Conservation (phyloP, 2,329 filamentous ascomycete species). For the Penicillium hordei region DNA sequence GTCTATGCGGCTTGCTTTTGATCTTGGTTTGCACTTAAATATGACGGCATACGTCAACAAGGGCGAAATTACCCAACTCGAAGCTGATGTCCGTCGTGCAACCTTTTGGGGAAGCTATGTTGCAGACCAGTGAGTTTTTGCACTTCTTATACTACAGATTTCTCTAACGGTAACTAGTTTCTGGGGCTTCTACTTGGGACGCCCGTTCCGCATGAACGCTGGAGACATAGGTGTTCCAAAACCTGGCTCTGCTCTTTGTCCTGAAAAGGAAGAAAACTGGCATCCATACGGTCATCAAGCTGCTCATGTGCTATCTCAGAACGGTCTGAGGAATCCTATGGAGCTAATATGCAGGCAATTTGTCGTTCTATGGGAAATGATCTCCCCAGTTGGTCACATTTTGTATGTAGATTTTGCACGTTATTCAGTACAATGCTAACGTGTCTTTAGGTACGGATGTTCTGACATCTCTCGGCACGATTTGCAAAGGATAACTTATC, state of each 20-base stretch:
- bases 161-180: conserved; percentile 29
- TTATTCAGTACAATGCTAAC: conserved; percentile 13
- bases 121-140: conserved; percentile 39
- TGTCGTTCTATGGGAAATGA: conserved; percentile 45
- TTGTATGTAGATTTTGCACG: conserved; percentile 28
- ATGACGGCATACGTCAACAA: conserved; percentile 42
- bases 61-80: conserved; percentile 40
- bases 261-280: conserved; percentile 34
- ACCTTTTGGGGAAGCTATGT: conserved; percentile 48
- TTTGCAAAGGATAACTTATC: conserved; percentile 37
- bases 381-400: conserved; percentile 45
- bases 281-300: conserved; percentile 31
- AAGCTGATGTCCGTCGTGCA: conserved; percentile 42
- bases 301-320: conserved; percentile 15
- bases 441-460: conserved; percentile 34
- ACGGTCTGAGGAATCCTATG: conserved; percentile 31
- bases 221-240: conserved; percentile 44
- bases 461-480: conserved; percentile 41
- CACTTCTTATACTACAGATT: rapidly evolving
- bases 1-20: conserved; percentile 49
- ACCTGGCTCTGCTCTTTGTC: conserved; percentile 31
- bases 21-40: conserved; percentile 46
- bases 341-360: conserved; percentile 41
- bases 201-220: conserved; percentile 44
- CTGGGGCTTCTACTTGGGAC: conserved; percentile 46